Evolutionary conservation across 805 yeast species (phyloP).

Genomic region (Candida manassasensis): DNA sequence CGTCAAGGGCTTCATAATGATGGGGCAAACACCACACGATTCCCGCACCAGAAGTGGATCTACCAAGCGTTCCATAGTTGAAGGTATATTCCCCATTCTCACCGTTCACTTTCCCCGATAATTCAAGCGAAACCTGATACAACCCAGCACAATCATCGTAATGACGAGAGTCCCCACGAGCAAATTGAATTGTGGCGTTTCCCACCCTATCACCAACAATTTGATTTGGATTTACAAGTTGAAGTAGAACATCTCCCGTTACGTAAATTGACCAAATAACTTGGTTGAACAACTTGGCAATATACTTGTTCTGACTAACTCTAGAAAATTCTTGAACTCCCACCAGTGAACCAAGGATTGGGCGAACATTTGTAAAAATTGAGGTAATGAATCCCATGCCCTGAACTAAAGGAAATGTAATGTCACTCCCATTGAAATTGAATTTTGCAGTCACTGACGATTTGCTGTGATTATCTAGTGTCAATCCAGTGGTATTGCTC

Average conservation of each 20-base stretch:
- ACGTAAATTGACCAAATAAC: slow-evolving; percentile 66
- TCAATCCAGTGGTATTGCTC: slow-evolving; percentile 14
- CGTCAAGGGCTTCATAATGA: slow-evolving; percentile 38
- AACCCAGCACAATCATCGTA: slow-evolving; percentile 33
- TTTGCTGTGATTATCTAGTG: slow-evolving; percentile 24
- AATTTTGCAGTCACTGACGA: slow-evolving; percentile 25
- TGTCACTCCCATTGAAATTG: slow-evolving; percentile 37
- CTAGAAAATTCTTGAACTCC: slow-evolving; percentile 54
- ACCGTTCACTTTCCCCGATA: slow-evolving; percentile 15
- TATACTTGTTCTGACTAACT: slow-evolving; percentile 44
- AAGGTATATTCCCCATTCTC: slow-evolving; percentile 25
- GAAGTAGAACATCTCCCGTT: slow-evolving; percentile 23
- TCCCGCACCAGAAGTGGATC: slow-evolving; percentile 20
- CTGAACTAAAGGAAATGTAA: slow-evolving; percentile 60
- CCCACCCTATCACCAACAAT: slow-evolving; percentile 38
- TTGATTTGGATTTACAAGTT: slow-evolving; percentile 34
- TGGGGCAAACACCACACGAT: slow-evolving; percentile 52
- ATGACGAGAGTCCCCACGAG: slow-evolving; percentile 38
- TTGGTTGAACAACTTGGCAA: slow-evolving; percentile 49
- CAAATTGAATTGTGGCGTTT: slow-evolving; percentile 54
- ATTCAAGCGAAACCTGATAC: slow-evolving; percentile 20
- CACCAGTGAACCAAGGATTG: slow-evolving; percentile 55
- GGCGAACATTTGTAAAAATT: slow-evolving; percentile 45
- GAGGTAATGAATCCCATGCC: slow-evolving; percentile 82
- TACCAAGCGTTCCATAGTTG: slow-evolving; percentile 24